A percentile compares a stretch with the other conserved stretches of the same genome.
phyloP scores from a whole-genome alignment of 176 grass and related monocot species.

The Aegilops longissima region DNA sequence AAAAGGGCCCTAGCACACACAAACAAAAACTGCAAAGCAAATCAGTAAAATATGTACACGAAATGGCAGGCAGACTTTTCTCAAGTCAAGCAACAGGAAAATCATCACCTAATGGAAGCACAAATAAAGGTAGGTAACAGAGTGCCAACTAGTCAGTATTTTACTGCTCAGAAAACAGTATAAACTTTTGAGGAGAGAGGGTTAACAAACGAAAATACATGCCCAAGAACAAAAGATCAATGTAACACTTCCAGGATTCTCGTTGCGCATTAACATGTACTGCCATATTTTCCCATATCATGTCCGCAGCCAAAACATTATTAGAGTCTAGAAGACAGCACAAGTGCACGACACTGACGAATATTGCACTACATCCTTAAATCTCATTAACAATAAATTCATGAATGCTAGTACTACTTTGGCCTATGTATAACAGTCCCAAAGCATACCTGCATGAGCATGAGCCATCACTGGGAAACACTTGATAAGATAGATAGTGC shows the following conservation, averaged over 20 bases:
- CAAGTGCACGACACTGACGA: background rate
- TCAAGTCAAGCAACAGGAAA: background rate
- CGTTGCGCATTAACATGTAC: background rate
- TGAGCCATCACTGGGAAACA: slow-evolving; percentile 28
- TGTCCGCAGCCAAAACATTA: background rate
- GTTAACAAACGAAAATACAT: background rate
- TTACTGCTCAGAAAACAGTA: background rate
- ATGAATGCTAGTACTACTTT: background rate
- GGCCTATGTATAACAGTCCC: background rate
- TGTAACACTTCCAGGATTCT: background rate
- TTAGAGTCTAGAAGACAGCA: background rate
- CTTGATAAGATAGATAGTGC: slow-evolving; percentile 30
- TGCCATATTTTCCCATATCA: slow-evolving; percentile 1
- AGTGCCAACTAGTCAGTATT: background rate
- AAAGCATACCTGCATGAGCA: slow-evolving; percentile 50
- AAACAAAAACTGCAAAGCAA: slow-evolving; percentile 1
- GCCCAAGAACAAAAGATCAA: background rate
- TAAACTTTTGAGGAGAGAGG: background rate
- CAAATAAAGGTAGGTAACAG: background rate
- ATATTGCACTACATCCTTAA: background rate
- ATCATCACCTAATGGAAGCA: background rate
- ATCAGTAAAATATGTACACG: slow-evolving; percentile 4
- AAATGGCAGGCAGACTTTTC: background rate
- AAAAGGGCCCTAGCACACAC: slow-evolving; percentile 42
- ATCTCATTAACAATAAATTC: background rate